Evolutionary conservation across 805 yeast genomes (phyloP).

Genomic region (Torulaspora franciscae): DNA sequence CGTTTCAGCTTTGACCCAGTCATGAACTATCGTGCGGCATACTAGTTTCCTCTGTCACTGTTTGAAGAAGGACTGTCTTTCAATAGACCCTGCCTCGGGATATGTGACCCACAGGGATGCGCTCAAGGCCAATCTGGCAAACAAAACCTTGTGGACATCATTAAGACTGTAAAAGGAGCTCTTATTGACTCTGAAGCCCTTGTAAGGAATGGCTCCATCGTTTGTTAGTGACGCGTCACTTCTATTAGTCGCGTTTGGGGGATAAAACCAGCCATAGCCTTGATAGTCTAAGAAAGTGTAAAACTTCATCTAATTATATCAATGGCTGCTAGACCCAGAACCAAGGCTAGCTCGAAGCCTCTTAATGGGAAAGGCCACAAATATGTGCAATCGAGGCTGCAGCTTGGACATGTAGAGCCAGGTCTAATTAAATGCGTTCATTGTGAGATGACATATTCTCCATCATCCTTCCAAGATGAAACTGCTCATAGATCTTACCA

Average conservation of each 20-base stretch:
- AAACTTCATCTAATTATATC: background rate
- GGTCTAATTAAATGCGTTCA: constrained; percentile 21
- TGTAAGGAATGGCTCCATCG: background rate
- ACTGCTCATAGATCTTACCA: constrained; percentile 49
- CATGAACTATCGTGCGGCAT: background rate
- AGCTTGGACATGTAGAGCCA: constrained; percentile 12
- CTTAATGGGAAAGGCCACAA: constrained; percentile 5
- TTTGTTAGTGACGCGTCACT: background rate
- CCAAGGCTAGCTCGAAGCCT: background rate
- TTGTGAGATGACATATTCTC: constrained; percentile 30
- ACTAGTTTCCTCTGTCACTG: background rate
- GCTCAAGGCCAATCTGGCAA: background rate
- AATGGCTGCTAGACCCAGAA: background rate
- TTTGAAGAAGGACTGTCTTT: background rate
- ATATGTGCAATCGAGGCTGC: constrained; percentile 21
- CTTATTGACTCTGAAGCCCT: no score
- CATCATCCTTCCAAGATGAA: constrained; percentile 18
- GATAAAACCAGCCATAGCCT: background rate
- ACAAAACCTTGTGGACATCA: background rate
- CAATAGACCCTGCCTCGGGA: background rate
- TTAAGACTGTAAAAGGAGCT: background rate
- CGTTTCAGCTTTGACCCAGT: background rate
- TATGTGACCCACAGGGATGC: background rate
- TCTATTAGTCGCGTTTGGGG: background rate
- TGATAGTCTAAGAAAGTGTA: background rate